These are phyloP conservation scores for Aspergillus diversus DNA, from an alignment of 495 filamentous ascomycete species.

Conservation along the genomic window DNA sequence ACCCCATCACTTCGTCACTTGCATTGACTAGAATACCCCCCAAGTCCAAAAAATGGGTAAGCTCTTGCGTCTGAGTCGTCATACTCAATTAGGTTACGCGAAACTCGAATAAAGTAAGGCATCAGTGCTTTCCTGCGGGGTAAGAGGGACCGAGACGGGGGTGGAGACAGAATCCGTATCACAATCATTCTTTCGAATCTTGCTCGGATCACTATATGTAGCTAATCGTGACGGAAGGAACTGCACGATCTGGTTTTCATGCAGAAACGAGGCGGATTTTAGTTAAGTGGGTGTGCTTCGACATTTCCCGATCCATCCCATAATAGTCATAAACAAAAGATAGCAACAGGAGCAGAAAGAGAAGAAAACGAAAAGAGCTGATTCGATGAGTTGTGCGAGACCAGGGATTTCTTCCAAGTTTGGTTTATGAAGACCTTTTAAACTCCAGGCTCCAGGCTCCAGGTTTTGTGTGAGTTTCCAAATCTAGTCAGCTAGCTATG, in stretches of 20 bases:
- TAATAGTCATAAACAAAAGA: background rate
- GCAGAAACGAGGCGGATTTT: slow-evolving; percentile 26
- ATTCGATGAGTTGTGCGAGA: background rate
- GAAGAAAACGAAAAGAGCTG: background rate
- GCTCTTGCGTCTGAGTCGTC: slow-evolving; percentile 11
- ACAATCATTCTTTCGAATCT: background rate
- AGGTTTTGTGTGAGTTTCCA: background rate
- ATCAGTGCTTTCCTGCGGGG: slow-evolving; percentile 22
- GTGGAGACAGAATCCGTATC: slow-evolving; percentile 8
- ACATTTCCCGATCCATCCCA: background rate
- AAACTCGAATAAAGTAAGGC: slow-evolving; percentile 24
- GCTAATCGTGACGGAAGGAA: background rate
- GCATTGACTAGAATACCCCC: background rate
- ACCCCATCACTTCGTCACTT: background rate
- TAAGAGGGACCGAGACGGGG: background rate
- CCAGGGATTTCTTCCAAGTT: no score
- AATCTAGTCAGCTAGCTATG: slow-evolving; percentile 13
- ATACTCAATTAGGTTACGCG: slow-evolving; percentile 12
- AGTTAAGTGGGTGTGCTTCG: slow-evolving; percentile 13
- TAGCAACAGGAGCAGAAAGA: background rate
- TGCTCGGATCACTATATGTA: slow-evolving; percentile 8
- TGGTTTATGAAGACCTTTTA: no score
- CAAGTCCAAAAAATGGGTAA: slow-evolving; percentile 1
- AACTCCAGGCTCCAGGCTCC: background rate
- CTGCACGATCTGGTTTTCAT: slow-evolving; percentile 18